A percentile compares a stretch with the other conserved stretches of the same genome.
Conservation (phyloP, 352 stramenopile species). For the Globisporangium lucens region DNA sequence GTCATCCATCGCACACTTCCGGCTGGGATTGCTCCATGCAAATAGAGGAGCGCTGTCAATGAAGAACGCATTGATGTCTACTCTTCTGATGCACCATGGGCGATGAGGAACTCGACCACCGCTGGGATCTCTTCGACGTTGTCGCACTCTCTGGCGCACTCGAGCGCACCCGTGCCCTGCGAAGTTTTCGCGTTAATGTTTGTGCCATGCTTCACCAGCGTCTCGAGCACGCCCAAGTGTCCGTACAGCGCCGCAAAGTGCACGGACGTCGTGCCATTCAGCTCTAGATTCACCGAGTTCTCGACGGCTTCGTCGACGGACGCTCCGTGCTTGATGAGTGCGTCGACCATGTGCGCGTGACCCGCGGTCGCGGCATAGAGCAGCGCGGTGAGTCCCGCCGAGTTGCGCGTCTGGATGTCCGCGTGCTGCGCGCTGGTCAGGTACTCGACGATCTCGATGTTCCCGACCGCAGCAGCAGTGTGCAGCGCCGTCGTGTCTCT, state of each 20-base stretch:
- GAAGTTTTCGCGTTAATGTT: constrained; percentile 8
- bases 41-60: no score
- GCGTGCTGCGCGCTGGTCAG: constrained; percentile 1
- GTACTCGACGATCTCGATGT: constrained; percentile 4
- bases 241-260: constrained; percentile 15
- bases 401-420: neutral
- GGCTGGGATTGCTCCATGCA: neutral
- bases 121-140: neutral
- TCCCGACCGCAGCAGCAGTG: constrained; percentile 1
- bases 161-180: constrained; percentile 8
- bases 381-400: constrained; percentile 3
- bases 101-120: constrained; percentile 10
- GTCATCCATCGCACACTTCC: neutral
- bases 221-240: constrained; percentile 5
- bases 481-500: constrained; percentile 15
- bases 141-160: constrained; percentile 8
- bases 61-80: neutral
- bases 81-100: constrained; percentile 1
- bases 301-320: neutral
- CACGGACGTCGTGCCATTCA: constrained; percentile 8
- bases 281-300: constrained; percentile 1
- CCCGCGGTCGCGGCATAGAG: constrained; percentile 7
- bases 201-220: constrained; percentile 7
- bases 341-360: neutral
- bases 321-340: constrained; percentile 7